Percentiles rank a stretch among this genome's conserved stretches.
Conservation (phyloP, 169 alveolate genomes). For the Cryptosporidium bovis region DNA sequence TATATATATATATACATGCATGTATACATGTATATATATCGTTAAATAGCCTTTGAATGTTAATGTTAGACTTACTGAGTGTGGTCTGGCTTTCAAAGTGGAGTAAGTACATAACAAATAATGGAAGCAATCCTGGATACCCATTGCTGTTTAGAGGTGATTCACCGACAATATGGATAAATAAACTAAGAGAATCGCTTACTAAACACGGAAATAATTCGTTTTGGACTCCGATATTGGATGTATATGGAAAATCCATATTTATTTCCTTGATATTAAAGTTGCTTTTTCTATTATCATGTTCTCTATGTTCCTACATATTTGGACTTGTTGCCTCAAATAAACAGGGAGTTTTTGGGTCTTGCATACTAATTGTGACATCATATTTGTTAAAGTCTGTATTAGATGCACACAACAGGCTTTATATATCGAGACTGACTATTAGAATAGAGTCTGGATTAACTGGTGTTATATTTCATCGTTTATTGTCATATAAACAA, state of each 20-base stretch:
- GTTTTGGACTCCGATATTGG: slow-evolving; percentile 51
- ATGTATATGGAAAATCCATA: slow-evolving; percentile 55
- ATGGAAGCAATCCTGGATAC: slow-evolving; percentile 30
- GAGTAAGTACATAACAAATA: slow-evolving; percentile 31
- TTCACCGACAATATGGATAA: slow-evolving; percentile 46
- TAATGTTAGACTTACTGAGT: slow-evolving; percentile 19
- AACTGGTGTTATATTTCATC: slow-evolving; percentile 39
- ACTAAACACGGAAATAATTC: not conserved
- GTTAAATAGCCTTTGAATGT: not conserved
- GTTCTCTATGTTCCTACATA: slow-evolving; percentile 40
- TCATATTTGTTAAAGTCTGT: slow-evolving; percentile 37
- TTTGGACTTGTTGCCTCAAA: slow-evolving; percentile 16
- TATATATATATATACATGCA: not conserved
- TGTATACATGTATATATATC: not conserved
- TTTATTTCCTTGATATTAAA: slow-evolving; percentile 13
- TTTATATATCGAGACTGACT: slow-evolving; percentile 62
- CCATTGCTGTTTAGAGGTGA: slow-evolving; percentile 52
- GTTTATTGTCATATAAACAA: slow-evolving; percentile 26
- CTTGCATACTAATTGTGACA: slow-evolving; percentile 9
- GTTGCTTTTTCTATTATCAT: slow-evolving; percentile 37
- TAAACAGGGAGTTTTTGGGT: not conserved
- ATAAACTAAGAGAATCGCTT: slow-evolving; percentile 57
- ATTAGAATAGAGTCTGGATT: slow-evolving; percentile 57
- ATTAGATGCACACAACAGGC: slow-evolving; percentile 65
- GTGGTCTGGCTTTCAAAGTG: slow-evolving; percentile 62